Percentiles rank a stretch among this genome's conserved stretches.
These are phyloP conservation scores for Didymella segeticola DNA, from an alignment of 2,329 filamentous ascomycete species.

Conservation along the genomic window DNA sequence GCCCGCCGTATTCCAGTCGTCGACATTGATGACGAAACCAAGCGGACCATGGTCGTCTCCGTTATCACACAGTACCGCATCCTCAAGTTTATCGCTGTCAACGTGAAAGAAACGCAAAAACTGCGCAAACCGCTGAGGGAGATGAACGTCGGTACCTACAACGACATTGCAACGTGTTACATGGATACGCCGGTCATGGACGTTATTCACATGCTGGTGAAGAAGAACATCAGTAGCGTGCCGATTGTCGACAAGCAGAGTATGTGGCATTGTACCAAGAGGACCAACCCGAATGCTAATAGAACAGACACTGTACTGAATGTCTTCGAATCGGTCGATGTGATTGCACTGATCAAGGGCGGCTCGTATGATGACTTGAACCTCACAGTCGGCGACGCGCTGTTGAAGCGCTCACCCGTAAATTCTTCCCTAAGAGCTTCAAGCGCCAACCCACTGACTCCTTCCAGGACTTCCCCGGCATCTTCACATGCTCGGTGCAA, in stretches of 20 bases:
- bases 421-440: background rate
- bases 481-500: constrained; percentile 92
- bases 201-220: constrained; percentile 91
- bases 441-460: constrained; percentile 24
- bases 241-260: constrained; percentile 85
- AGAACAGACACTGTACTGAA: constrained; percentile 75
- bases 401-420: constrained; percentile 82
- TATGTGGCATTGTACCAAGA: constrained; percentile 35
- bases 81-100: constrained; percentile 97
- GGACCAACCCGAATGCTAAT: constrained; percentile 6
- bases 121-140: constrained; percentile 87
- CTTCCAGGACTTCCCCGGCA: constrained; percentile 86
- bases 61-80: constrained; percentile 99
- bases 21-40: constrained; percentile 92
- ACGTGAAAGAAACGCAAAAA: constrained; percentile 85
- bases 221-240: constrained; percentile 91
- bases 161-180: constrained; percentile 76
- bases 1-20: constrained; percentile 93
- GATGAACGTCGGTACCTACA: constrained; percentile 84
- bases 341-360: constrained; percentile 94
- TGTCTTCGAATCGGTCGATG: constrained; percentile 96
- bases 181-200: constrained; percentile 95
- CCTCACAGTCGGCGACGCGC: constrained; percentile 83
- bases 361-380: constrained; percentile 90
- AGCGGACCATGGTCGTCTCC: constrained; percentile 89